Evolutionary conservation across 164 flowering plant genomes (phyloP), one percentile per base, ranked within the genome.

Genomic region (Cinnamomum chago): DNA sequence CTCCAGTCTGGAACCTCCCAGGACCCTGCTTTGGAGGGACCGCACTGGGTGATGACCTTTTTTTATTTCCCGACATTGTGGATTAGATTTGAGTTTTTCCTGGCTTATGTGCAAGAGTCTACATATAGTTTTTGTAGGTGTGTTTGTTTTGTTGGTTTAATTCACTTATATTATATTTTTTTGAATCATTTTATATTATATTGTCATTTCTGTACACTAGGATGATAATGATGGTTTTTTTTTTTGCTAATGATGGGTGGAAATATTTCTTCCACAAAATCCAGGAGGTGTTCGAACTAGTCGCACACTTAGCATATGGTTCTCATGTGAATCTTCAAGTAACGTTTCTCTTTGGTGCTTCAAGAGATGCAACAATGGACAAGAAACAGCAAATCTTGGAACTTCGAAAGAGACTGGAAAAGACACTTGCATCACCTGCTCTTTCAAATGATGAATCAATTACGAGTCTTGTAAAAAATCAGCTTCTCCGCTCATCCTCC

Each of bases 331-430:
- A 13, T 68, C 55, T 25, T 68, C 18, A 64, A 74, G 66, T 9
- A 28, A 55, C 1, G 5, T 4, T 52, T 22, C 51, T 35, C 18
- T n/a, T 47, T 52, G 40, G 70, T 68, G 65, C 62, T 62, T 76
- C 52, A n/a, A 40, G 75, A 72, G 65, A 81, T 85, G 86, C 76
- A 62, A 81, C 76, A 62, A 92, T 91, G 95, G 90, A 71, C 68
- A 81, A 62, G 58, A 85, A 81, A 35, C 70, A 75, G 72, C 85
- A 82, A 72, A 86, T 89, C 65, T 67, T 82, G 23, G 82, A 86
- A 77, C 89, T 86, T 75, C 82, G 97, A 62, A 87, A 84, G 71
- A 87, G 87, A 79, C 79, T 95, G 75, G 91, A 93, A 77, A 85
- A 81, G 70, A 88, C 99, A 13, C 83, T 95, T 50, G 88, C 89